These are phyloP conservation scores for Tulasnella sp. DNA, from an alignment of 768 basidiomycete species.

Conservation along the genomic window DNA sequence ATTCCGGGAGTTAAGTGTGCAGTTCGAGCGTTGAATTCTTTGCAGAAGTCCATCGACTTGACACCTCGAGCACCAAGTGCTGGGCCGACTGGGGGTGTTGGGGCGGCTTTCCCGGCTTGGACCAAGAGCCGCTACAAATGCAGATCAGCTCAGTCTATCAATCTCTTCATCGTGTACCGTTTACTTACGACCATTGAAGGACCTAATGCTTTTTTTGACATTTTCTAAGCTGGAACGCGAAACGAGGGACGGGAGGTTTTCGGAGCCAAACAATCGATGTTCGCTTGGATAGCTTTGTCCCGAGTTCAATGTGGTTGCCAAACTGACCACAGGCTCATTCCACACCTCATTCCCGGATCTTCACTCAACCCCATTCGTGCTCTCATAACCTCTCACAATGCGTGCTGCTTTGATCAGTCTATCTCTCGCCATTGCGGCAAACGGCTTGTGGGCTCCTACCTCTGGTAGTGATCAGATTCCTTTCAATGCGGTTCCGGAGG, in stretches of 20 bases:
- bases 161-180: conserved; percentile 9
- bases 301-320: neutral
- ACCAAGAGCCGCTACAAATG: conserved; percentile 68
- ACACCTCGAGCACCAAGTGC: conserved; percentile 96
- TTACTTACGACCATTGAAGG: conserved; percentile 65
- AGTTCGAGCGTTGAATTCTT: conserved; percentile 98
- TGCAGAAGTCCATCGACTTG: conserved; percentile 99
- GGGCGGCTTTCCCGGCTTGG: conserved; percentile 88
- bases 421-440: neutral
- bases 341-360: neutral
- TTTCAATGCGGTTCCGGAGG: conserved; percentile 25
- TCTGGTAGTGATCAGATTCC: neutral
- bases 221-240: conserved; percentile 23
- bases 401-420: conserved; percentile 1
- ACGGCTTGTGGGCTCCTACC: neutral
- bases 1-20: conserved; percentile 74
- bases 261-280: neutral
- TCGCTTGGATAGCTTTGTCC: neutral
- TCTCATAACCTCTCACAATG: neutral
- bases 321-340: neutral
- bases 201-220: conserved; percentile 60
- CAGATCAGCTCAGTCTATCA: neutral
- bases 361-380: neutral
- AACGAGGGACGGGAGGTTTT: neutral
- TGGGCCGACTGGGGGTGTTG: conserved; percentile 92